Base-by-base conservation (phyloP, 2,329 filamentous ascomycete genomes). In the Monosporascus ibericus region DNA sequence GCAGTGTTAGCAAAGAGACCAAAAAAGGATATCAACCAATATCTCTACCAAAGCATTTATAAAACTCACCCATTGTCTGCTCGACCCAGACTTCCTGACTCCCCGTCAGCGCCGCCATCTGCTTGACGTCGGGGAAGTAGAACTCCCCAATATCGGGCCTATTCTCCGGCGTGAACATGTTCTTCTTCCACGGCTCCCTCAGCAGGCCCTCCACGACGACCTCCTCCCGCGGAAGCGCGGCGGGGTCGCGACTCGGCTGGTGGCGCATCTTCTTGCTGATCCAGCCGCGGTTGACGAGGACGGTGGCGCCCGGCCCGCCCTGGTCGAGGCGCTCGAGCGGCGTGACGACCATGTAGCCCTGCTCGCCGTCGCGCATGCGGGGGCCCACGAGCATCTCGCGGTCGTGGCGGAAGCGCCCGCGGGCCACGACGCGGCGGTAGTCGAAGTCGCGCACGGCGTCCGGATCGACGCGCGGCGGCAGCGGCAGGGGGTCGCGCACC, bases 331-430 rank as follows among this genome's bases (percentile, higher is more conserved):
- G 77, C 72, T 96, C 91, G 5, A 99, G 75, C 20, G 94, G 94
- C 44, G 94, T 99, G 24, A 99, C 76, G 38, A 99, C 92, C 63
- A 95, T 82, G 72, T 85, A 99, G 2, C 94, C 94, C 66, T 96
- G 87, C 65, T 92, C 82, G 14, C 92, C 92, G 57, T 99, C 92
- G 56, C 85, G 81, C 75, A 96, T 84, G 47, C 94, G 84, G 52
- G 94, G 94, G 1, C 94, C 94, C 54, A 99, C 85, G 49, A 99
- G 78, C 92, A 99, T 99, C 75, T 99, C 94, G 68, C 88, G 84
- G 67, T 96, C 92, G 71, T 99, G 94, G 39, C 88, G 76, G 60
- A 90, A 85, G 52, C 71, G 75, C 9, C 94, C 94, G 0, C 76
- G 82, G 11, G 90, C 87, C 57, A 82, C 80, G 48, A 99, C 88